Percentiles rank a stretch among this genome's conserved stretches.
These are phyloP conservation scores for Athelia psychrophila DNA, from an alignment of 1,284 basidiomycete genomes.

Conservation along the genomic window DNA sequence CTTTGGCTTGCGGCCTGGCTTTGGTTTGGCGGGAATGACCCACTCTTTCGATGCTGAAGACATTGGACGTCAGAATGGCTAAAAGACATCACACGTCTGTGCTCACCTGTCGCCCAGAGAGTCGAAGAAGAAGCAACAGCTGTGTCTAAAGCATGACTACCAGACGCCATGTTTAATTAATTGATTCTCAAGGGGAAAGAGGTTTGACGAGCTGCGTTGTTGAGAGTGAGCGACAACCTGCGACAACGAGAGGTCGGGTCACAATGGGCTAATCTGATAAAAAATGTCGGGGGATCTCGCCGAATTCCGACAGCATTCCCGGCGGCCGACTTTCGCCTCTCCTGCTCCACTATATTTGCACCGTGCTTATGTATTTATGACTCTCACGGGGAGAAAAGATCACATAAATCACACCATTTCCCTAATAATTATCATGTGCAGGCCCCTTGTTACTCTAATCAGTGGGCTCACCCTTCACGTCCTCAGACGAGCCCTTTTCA, in stretches of 20 bases:
- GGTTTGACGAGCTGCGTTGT: slow-evolving; percentile 22
- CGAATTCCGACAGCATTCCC: too few species aligned
- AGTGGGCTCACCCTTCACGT: not conserved
- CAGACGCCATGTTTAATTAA: slow-evolving; percentile 23
- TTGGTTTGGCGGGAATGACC: slow-evolving; percentile 87
- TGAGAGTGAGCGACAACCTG: too few species aligned
- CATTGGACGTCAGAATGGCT: slow-evolving; percentile 9
- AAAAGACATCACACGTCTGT: slow-evolving; percentile 2
- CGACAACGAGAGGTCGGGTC: too few species aligned
- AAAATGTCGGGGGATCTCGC: too few species aligned
- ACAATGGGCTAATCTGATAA: too few species aligned
- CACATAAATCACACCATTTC: too few species aligned
- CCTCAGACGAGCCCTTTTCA: not conserved
- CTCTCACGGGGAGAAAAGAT: too few species aligned
- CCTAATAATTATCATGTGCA: too few species aligned
- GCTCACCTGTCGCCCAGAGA: slow-evolving; percentile 48
- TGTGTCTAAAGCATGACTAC: slow-evolving; percentile 10
- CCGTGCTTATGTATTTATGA: too few species aligned
- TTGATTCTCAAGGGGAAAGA: slow-evolving; percentile 14
- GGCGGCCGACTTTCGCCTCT: too few species aligned
- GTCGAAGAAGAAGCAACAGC: slow-evolving; percentile 27
- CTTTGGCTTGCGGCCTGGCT: slow-evolving; percentile 88
- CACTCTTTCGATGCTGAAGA: slow-evolving; percentile 81
- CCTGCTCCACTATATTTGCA: too few species aligned
- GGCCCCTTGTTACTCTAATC: too few species aligned